These are phyloP conservation scores for Elongisporangium anandrum DNA, from an alignment of 352 stramenopile species.

Conservation along the genomic window DNA sequence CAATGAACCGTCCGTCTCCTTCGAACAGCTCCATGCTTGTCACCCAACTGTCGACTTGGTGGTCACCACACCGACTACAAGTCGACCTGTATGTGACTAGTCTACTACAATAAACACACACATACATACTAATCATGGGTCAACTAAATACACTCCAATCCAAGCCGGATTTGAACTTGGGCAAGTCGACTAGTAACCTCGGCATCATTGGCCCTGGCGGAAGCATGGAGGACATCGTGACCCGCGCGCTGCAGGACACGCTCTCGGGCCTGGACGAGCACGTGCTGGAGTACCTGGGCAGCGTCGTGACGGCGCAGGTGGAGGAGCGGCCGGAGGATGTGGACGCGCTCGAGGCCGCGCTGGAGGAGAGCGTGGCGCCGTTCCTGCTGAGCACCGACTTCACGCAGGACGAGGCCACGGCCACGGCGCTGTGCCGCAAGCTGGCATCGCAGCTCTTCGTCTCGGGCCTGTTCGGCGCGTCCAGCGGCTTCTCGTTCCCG, in stretches of 20 bases:
- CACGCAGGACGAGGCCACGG: slow-evolving; percentile 33
- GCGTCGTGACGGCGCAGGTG: slow-evolving; percentile 45
- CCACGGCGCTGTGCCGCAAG: slow-evolving; percentile 27
- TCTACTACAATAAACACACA: too few species aligned
- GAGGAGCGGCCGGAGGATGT: slow-evolving; percentile 30
- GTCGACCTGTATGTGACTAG: too few species aligned
- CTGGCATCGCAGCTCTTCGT: slow-evolving; percentile 32
- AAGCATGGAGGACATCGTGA: slow-evolving; percentile 44
- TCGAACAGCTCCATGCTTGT: slow-evolving; percentile 17
- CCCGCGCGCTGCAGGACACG: slow-evolving; percentile 40
- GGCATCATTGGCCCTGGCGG: too few species aligned
- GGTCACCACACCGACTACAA: too few species aligned
- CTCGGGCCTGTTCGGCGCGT: slow-evolving; percentile 21
- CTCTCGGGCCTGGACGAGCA: slow-evolving; percentile 57
- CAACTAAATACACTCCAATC: too few species aligned
- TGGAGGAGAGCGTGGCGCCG: slow-evolving; percentile 60
- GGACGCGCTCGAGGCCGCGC: slow-evolving; percentile 28
- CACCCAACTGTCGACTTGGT: too few species aligned
- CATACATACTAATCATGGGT: too few species aligned
- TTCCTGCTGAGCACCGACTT: slow-evolving; percentile 65
- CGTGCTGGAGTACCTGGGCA: slow-evolving; percentile 67
- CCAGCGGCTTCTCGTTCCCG: slow-evolving; percentile 8
- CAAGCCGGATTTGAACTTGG: too few species aligned
- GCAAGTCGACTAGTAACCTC: too few species aligned
- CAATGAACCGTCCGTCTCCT: slow-evolving; percentile 43